phyloP scores from a whole-genome alignment of 2,329 filamentous ascomycete genomes.

The Diaporthe vaccinii region DNA sequence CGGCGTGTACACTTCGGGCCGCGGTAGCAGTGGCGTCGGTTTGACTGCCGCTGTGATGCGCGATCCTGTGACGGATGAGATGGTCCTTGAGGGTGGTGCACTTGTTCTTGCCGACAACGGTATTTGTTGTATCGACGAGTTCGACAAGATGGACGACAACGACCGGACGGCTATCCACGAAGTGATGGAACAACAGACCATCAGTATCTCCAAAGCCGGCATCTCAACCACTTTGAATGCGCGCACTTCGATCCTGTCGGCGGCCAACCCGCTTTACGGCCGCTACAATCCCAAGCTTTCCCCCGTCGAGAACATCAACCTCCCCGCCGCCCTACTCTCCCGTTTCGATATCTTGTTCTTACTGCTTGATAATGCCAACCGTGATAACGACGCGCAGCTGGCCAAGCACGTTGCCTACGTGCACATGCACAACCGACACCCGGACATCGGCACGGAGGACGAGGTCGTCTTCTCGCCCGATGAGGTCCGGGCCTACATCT shows the following conservation, averaged over 20 bases:
- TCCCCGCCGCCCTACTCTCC: conserved; percentile 95
- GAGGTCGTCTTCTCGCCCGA: conserved; percentile 87
- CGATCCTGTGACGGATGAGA: conserved; percentile 86
- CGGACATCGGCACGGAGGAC: conserved; percentile 72
- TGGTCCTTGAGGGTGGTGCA: conserved; percentile 85
- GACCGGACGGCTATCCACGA: conserved; percentile 88
- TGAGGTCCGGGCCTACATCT: conserved; percentile 96
- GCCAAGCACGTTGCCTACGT: conserved; percentile 96
- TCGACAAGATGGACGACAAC: conserved; percentile 91
- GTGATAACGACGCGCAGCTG: conserved; percentile 91
- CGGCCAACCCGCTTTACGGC: conserved; percentile 96
- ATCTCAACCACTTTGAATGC: conserved; percentile 88
- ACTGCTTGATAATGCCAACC: conserved; percentile 92
- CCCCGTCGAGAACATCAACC: conserved; percentile 98
- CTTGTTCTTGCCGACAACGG: conserved; percentile 86
- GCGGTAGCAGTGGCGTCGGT: conserved; percentile 85
- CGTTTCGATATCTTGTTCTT: conserved; percentile 98
- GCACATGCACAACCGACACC: conserved; percentile 96
- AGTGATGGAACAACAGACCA: conserved; percentile 91
- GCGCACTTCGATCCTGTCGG: conserved; percentile 93
- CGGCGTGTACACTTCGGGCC: conserved; percentile 86
- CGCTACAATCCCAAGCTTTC: conserved; percentile 98
- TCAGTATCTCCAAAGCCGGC: conserved; percentile 83
- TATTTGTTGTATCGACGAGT: conserved; percentile 89
- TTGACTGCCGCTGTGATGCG: conserved; percentile 87